Evolutionary conservation across 108 stramenopile species (phyloP), one percentile per base, ranked within the genome.

Genomic region (Epipyxis sp.): DNA sequence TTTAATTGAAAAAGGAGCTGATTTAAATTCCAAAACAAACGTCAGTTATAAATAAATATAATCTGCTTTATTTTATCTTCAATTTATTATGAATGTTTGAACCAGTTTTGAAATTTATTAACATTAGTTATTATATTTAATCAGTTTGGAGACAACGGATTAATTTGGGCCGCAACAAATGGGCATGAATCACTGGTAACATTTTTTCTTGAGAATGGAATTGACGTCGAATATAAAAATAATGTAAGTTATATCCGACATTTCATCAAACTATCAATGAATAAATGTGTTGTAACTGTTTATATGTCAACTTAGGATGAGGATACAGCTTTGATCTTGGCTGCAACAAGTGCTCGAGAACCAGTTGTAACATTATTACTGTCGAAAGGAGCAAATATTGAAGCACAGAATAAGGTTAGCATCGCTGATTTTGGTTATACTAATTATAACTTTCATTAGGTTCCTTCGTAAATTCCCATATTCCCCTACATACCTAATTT

Each of bases 371-470:
- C 16, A 25, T 57, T 57, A 25, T 25, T 57, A 20, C 54, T 57
- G 54, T 57, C 54, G 54, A 57, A 57, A 57, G 54, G 54, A 25
- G 54, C 54, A 16, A 57, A 57, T 57, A 57, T 57, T 57, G 54
- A 57, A 57, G 54, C 54, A 20, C 20, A 16, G 54, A 57, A 57
- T 57, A 57, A 57, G 54, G 54, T 57, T 20, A 57, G 20, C 20
- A 57, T 57, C 25, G 54, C 16, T 57, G 16, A 20, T 57, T 57
- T 57, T 57, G 54, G 54, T 16, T 57, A 57, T 16, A 57, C 16
- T 57, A 57, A 20, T 57, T 16, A 57, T 16, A 57, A 20, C 54
- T 57, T 57, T n/a, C n/a, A n/a, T n/a, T n/a, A n/a, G n/a, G n/a
- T n/a, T n/a, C n/a, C n/a, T n/a, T n/a, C n/a, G n/a, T n/a, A n/a